Base-by-base conservation (phyloP, 805 yeast species). In the Kluyveromyces lactis region DNA sequence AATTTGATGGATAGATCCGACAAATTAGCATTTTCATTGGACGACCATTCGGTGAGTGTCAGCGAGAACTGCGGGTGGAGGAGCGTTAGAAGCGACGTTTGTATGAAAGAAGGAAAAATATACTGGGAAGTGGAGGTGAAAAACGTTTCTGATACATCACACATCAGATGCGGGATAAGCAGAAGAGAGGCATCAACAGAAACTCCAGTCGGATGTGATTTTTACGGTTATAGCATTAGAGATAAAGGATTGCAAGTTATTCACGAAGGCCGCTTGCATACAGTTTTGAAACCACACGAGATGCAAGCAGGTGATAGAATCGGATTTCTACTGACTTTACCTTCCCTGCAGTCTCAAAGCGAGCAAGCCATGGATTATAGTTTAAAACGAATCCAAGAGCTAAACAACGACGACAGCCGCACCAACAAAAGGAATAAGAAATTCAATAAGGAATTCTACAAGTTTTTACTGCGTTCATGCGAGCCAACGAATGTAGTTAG, bases 191-290 rank as follows among this genome's bases (percentile, higher is more conserved):
- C 95, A 2, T 75, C 86, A 36, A 61, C 89, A 32, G 97, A 90
- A 49, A 95, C 95, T 0, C 97, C 99, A 0, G 92, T 89, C 4
- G 99, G 99, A 2, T 86, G 76, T 52, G 97, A 92, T 60, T 90
- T 87, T 0, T 92, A 87, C 62, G 90, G 96, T 0, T 90, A 92
- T 59, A 97, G 95, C 2, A 53, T 92, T 2, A 69, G 97, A 43
- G 97, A 90, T 61, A 71, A 72, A 27, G 69, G 72, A 5, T 89
- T 95, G 2, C 83, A 84, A 48, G 75, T 74, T 21, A 69, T 92
- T 18, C 94, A 92, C 47, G 57, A 55, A 27, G 64, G 66, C 12
- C 52, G 50, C 33, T 32, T 55, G 16, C 38, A 31, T n/a, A 62
- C 71, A 26, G 74, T 76, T 46, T 66, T 81, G 68, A 50, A 61